Conservation (phyloP, 1,139 yeast species). For the Taiozyma sp. region DNA sequence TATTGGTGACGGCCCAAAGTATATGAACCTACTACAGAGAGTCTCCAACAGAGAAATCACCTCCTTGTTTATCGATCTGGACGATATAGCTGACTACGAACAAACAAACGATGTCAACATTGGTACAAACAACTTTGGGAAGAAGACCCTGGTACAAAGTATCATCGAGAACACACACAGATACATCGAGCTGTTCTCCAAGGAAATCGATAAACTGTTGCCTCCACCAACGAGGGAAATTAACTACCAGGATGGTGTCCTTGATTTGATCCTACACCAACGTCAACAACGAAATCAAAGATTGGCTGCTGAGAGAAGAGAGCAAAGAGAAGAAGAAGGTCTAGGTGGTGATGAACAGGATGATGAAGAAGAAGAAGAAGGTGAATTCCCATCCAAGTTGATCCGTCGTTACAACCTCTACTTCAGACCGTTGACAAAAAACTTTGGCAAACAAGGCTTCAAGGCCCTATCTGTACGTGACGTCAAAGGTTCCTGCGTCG, state of each 20-base stretch:
- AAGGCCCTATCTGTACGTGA: conserved; percentile 85
- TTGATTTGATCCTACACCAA: conserved; percentile 91
- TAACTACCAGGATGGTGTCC: conserved; percentile 80
- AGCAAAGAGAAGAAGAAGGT: conserved; percentile 36
- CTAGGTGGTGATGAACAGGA: conserved; percentile 26
- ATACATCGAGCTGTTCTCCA: conserved; percentile 72
- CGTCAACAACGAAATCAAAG: conserved; percentile 79
- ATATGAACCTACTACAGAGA: conserved; percentile 68
- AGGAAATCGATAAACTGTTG: conserved; percentile 73
- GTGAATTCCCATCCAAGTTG: conserved; percentile 77
- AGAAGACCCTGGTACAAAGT: conserved; percentile 44
- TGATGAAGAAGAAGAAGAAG: conserved; percentile 28
- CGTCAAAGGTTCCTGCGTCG: conserved; percentile 78
- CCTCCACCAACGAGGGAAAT: conserved; percentile 80
- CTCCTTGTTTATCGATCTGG: conserved; percentile 70
- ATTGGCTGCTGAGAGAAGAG: conserved; percentile 60
- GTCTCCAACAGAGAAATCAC: conserved; percentile 79
- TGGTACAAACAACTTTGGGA: conserved; percentile 20
- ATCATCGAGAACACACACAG: conserved; percentile 73
- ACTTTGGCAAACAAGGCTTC: conserved; percentile 25
- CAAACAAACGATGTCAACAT: conserved; percentile 27
- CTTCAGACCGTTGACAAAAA: conserved; percentile 66
- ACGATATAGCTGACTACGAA: conserved; percentile 74
- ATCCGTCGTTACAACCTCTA: conserved; percentile 85
- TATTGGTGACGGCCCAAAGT: conserved; percentile 58